Base-by-base conservation (phyloP, 768 basidiomycete genomes). In the Mycena pura region DNA sequence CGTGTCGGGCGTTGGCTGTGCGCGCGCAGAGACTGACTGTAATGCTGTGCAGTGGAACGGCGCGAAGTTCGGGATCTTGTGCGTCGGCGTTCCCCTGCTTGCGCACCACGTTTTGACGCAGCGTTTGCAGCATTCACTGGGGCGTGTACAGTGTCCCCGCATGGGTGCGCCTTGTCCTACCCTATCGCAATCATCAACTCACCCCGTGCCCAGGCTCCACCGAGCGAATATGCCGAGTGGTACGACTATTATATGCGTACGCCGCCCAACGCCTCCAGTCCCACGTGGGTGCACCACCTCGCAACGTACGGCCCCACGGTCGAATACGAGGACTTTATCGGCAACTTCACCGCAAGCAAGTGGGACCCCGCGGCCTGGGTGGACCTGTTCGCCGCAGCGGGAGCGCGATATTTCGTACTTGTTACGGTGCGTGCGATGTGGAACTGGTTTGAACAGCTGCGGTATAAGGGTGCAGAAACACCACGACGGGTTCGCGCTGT, bases 401-500 rank as follows among this genome's bases (percentile, higher is more conserved):
- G 86, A 1, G 86, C 86, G 2, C 85, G 82, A 67, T 87, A 87
- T 63, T 87, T 87, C 60, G 85, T 87, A n/a, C 68, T 84, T 34
- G 83, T 84, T 6, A 81, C 85, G 25, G 84, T 80, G 24, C 13
- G 79, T 71, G 2, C 27, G n/a, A n/a, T 13, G n/a, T 29, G 36
- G 14, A 15, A n/a, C 4, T 15, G 19, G 1, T 14, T 22, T 10
- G 25, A 15, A 7, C 19, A n/a, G 36, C 48, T 49, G 21, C 24
- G 53, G 27, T 19, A 15, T 25, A 10, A 7, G 13, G 17, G 5
- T 5, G n/a, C 65, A 84, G 80, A 87, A 85, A 80, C 86, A 88
- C 57, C 86, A 88, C 57, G 86, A 88, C 55, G 87, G 86, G 0
- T 86, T 82, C 58, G 74, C 75, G 3, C 65, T 87, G 1, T 87